phyloP scores from a whole-genome alignment of 2,329 filamentous ascomycete genomes.

The Orbilia brochopaga region DNA sequence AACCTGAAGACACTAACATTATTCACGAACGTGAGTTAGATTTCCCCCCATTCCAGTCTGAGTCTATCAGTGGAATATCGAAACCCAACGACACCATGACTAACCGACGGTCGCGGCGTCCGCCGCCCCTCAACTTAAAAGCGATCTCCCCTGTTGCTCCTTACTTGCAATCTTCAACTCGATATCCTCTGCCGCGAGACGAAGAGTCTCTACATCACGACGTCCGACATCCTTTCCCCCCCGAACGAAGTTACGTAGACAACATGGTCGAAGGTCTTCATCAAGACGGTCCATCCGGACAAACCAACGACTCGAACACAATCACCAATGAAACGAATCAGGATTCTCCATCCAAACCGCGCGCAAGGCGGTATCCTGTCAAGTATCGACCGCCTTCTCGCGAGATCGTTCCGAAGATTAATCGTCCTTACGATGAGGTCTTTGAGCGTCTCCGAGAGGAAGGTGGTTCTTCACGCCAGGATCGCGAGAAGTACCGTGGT shows the following conservation, averaged over 20 bases:
- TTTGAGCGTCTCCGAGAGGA: slow-evolving; percentile 21
- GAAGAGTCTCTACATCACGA: background rate
- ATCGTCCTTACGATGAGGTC: slow-evolving; percentile 26
- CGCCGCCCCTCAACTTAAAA: slow-evolving; percentile 16
- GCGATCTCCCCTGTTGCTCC: background rate
- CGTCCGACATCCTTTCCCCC: background rate
- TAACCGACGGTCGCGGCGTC: slow-evolving; percentile 11
- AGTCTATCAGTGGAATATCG: background rate
- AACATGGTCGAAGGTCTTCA: background rate
- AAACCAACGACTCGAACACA: background rate
- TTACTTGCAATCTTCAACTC: background rate
- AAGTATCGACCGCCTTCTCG: background rate
- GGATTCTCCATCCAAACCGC: background rate
- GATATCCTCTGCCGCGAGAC: slow-evolving; percentile 1
- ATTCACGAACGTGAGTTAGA: slow-evolving; percentile 13
- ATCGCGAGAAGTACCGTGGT: slow-evolving; percentile 18
- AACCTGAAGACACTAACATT: slow-evolving; percentile 12
- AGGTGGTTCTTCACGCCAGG: background rate
- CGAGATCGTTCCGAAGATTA: slow-evolving; percentile 17
- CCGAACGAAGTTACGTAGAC: background rate
- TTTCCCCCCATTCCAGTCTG: background rate
- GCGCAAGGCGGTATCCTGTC: background rate
- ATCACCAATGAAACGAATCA: background rate
- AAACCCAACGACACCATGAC: background rate
- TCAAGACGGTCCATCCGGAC: background rate